These are phyloP conservation scores for Ophiostoma triangulosporum DNA, from an alignment of 2,329 filamentous ascomycete species.

Conservation along the genomic window DNA sequence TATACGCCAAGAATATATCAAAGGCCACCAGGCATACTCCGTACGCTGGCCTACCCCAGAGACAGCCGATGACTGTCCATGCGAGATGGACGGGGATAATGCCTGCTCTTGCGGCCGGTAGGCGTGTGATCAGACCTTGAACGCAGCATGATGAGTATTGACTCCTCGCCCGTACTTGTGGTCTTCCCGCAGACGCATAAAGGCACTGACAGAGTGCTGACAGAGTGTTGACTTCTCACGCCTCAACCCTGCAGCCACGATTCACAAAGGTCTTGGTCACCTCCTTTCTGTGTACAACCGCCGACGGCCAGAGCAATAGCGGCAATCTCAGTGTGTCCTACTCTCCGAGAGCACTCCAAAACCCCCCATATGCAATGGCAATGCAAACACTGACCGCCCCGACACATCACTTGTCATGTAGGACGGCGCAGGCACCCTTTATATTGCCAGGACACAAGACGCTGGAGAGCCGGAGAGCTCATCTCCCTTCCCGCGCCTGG, in stretches of 20 bases:
- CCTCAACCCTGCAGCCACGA: not conserved
- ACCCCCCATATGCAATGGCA: not conserved
- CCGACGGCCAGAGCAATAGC: not conserved
- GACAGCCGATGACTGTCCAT: not conserved
- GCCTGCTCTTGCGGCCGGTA: not conserved
- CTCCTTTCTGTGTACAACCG: not conserved
- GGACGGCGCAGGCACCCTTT: not conserved
- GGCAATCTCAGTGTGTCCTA: not conserved
- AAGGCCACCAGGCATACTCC: not conserved
- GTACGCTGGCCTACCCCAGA: not conserved
- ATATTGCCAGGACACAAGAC: not conserved
- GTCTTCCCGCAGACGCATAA: too few species aligned
- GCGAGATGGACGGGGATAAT: not conserved
- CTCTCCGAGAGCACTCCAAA: not conserved
- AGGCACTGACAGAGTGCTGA: not conserved
- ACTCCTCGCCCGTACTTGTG: too few species aligned
- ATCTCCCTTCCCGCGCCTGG: not conserved
- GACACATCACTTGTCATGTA: not conserved
- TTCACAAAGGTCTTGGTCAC: not conserved
- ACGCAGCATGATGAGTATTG: too few species aligned
- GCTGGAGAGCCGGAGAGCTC: not conserved
- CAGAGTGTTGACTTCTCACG: not conserved
- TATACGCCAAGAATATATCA: not conserved
- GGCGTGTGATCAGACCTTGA: too few species aligned
- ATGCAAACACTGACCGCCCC: not conserved